Evolutionary conservation across 176 grass and related monocot species (phyloP).

Genomic region (Paspalum vaginatum): DNA sequence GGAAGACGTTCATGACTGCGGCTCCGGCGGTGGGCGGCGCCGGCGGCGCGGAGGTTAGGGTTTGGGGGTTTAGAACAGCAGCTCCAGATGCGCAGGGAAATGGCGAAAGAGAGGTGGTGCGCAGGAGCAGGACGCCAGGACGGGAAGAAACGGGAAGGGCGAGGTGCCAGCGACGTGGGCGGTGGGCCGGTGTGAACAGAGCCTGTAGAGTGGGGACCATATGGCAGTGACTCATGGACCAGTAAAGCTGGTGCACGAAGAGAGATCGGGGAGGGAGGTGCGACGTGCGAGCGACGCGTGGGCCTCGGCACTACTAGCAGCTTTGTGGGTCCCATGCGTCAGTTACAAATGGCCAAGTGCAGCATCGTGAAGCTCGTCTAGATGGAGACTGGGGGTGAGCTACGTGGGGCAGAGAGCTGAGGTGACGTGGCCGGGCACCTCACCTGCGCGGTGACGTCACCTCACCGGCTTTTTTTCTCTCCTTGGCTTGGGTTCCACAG

Average conservation of each 20-base stretch:
- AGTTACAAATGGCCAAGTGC: neutral
- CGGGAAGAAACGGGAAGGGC: constrained; percentile 19
- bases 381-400: neutral
- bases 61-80: constrained; percentile 34
- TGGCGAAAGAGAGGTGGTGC: constrained; percentile 37
- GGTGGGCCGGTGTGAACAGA: constrained; percentile 8
- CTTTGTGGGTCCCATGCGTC: neutral
- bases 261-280: neutral
- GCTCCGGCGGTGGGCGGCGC: neutral
- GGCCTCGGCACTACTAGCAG: neutral
- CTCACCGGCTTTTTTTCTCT: neutral
- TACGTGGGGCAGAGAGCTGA: constrained; percentile 1
- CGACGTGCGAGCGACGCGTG: constrained; percentile 23
- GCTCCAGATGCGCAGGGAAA: constrained; percentile 44
- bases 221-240: neutral
- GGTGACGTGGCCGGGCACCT: constrained; percentile 50
- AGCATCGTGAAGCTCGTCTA: neutral
- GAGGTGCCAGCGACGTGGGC: neutral
- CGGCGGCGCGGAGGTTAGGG: constrained; percentile 48
- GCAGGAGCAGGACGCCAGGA: neutral
- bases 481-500: neutral
- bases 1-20: constrained; percentile 81
- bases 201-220: neutral
- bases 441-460: constrained; percentile 11
- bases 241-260: neutral